Base-by-base conservation (phyloP, 805 yeast genomes). In the Cyberlindnera japonica region DNA sequence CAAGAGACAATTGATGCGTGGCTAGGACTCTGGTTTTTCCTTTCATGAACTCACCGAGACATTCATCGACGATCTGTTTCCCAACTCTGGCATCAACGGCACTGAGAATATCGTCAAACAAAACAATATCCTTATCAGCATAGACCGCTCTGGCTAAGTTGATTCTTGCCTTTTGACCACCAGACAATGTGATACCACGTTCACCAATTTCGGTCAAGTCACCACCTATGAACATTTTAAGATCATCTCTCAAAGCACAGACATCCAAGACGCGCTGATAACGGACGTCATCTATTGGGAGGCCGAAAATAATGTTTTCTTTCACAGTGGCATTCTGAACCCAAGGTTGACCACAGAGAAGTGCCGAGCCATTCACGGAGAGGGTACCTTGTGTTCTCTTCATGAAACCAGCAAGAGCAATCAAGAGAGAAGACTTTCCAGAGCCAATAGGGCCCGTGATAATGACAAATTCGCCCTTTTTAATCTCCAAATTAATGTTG, bases 81-180 rank as follows among this genome's bases (percentile, higher is more conserved):
- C 89, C 90, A 32, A 83, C 90, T 49, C 80, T 77, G 19, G 87
- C 86, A 59, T 83, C 90, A 21, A 83, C 90, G 11, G 91, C 90
- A 60, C 82, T 74, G 36, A 83, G 68, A 12, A 82, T 84, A 54
- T 83, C 91, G 56, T 83, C 91, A 37, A 83, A 60, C 40, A 83
- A 56, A 15, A 79, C 63, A n/a, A 81, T 78, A 43, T 81, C 83
- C 16, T 70, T 72, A 22, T 77, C 65, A 4, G 79, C 73, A 51
- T 83, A 83, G 2, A 81, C 83, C 1, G 89, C 80, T 56, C 90
- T 69, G 6, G 90, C 90, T 44, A 83, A 63, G 49, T 75, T 71
- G 38, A 83, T 68, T 53, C 91, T 69, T 0, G 89, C 88, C 63
- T 83, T 83, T 54, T 83, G 91, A 31, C 91, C 91, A 35, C 91